These are phyloP conservation scores for Talaromyces marneffei DNA, from an alignment of 2,329 filamentous ascomycete species.

Conservation along the genomic window DNA sequence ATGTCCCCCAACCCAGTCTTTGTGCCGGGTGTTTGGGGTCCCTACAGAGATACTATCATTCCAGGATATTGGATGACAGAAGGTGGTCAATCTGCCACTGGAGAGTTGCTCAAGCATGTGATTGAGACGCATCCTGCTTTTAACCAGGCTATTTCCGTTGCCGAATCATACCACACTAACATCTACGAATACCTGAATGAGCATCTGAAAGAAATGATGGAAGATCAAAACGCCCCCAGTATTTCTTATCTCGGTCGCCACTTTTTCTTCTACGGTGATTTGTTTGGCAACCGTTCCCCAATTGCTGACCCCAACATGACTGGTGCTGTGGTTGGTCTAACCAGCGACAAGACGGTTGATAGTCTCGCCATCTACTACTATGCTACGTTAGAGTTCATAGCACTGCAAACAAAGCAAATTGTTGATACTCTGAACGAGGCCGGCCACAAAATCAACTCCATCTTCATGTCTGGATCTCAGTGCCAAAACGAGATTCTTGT, in stretches of 20 bases:
- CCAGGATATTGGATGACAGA: slow-evolving; percentile 96
- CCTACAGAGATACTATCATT: slow-evolving; percentile 88
- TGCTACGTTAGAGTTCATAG: slow-evolving; percentile 95
- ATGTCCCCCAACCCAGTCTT: slow-evolving; percentile 93
- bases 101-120: slow-evolving; percentile 88
- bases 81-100: slow-evolving; percentile 92
- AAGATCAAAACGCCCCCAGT: slow-evolving; percentile 63
- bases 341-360: slow-evolving; percentile 78
- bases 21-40: slow-evolving; percentile 93
- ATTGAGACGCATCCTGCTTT: slow-evolving; percentile 92
- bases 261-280: slow-evolving; percentile 97
- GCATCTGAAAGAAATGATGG: slow-evolving; percentile 70
- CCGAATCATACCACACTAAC: slow-evolving; percentile 75
- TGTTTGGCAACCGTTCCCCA: slow-evolving; percentile 94
- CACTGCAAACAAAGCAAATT: slow-evolving; percentile 93
- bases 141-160: slow-evolving; percentile 69
- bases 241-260: slow-evolving; percentile 84
- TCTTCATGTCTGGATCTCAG: slow-evolving; percentile 98
- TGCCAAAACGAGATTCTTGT: slow-evolving; percentile 94
- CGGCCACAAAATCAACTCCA: slow-evolving; percentile 80
- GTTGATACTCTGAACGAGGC: slow-evolving; percentile 87
- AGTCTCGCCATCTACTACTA: slow-evolving; percentile 90
- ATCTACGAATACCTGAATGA: slow-evolving; percentile 94
- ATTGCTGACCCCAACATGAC: slow-evolving; percentile 91
- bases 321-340: slow-evolving; percentile 79